Percentiles rank a stretch among this genome's conserved stretches.
phyloP scores from a whole-genome alignment of 257 asterid genomes.

The Striga asiatica region DNA sequence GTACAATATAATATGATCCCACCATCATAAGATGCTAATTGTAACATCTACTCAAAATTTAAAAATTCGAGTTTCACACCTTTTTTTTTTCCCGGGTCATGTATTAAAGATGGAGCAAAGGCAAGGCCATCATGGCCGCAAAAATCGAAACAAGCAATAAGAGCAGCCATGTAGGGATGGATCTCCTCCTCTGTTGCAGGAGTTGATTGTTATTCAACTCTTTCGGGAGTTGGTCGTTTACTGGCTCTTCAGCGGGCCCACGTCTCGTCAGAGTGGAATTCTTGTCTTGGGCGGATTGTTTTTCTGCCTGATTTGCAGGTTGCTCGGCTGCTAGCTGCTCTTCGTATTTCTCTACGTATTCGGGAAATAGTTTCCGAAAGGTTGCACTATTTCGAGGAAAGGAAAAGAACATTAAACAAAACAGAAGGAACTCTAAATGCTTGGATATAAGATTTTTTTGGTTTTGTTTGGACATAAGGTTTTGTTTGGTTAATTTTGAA shows the following conservation, averaged over 20 bases:
- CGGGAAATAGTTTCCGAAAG: slow-evolving; percentile 76
- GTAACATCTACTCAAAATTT: slow-evolving; percentile 7
- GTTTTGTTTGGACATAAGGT: too few species aligned
- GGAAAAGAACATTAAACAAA: too few species aligned
- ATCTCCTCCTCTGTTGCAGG: slow-evolving; percentile 24
- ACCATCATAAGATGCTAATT: slow-evolving; percentile 12
- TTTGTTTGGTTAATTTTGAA: too few species aligned
- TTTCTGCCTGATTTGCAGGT: slow-evolving; percentile 35
- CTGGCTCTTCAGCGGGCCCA: slow-evolving; percentile 29
- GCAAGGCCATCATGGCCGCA: slow-evolving; percentile 83
- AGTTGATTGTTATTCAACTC: slow-evolving; percentile 33
- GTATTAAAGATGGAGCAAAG: slow-evolving; percentile 73
- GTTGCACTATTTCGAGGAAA: slow-evolving; percentile 38
- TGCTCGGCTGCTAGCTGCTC: slow-evolving; percentile 44
- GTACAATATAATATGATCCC: too few species aligned
- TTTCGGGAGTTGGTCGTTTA: slow-evolving; percentile 27
- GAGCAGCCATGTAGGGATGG: slow-evolving; percentile 68
- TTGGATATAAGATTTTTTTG: too few species aligned
- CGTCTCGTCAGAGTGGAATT: slow-evolving; percentile 28
- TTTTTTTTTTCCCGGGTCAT: too few species aligned
- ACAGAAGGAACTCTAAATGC: too few species aligned
- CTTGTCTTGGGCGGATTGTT: slow-evolving; percentile 23
- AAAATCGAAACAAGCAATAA: slow-evolving; percentile 53
- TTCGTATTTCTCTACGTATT: slow-evolving; percentile 70
- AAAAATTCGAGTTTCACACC: background rate